Conservation (phyloP, 2,329 filamentous ascomycete genomes). For the Tolypocladium cylindrosporum region DNA sequence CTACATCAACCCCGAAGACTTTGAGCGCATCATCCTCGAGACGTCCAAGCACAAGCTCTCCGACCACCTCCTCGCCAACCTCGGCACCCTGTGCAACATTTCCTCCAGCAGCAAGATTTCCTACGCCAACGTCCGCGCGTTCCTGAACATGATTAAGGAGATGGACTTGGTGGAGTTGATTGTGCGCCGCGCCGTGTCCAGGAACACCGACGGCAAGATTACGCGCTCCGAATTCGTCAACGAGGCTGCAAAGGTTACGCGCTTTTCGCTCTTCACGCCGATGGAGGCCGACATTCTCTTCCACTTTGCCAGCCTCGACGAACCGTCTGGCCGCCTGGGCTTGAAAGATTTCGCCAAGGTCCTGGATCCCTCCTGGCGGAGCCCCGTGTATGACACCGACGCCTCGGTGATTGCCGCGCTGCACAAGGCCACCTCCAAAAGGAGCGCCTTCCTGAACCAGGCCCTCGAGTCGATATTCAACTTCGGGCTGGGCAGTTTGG, state of each 20-base stretch:
- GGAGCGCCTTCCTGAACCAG: conserved; percentile 41
- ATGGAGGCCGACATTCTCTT: conserved; percentile 99
- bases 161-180: conserved; percentile 97
- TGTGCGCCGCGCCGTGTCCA: conserved; percentile 73
- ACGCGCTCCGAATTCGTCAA: conserved; percentile 90
- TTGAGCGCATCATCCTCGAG: conserved; percentile 91
- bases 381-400: conserved; percentile 41
- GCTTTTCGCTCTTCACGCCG: conserved; percentile 92
- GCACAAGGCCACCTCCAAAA: conserved; percentile 24
- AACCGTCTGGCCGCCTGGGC: conserved; percentile 75
- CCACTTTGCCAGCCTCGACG: conserved; percentile 90
- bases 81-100: conserved; percentile 92
- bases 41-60: conserved; percentile 94
- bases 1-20: conserved; percentile 91
- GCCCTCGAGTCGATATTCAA: conserved; percentile 68
- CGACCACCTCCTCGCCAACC: conserved; percentile 84
- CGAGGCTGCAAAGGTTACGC: conserved; percentile 80
- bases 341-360: conserved; percentile 88
- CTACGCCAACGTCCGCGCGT: conserved; percentile 93
- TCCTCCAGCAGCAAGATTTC: conserved; percentile 86
- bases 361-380: conserved; percentile 85
- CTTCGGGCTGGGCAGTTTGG: conserved; percentile 79
- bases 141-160: conserved; percentile 95
- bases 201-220: conserved; percentile 84
- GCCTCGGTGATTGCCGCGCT: conserved; percentile 24